Base-by-base conservation (phyloP, 805 yeast genomes). In the Yarrowia keelungensis region DNA sequence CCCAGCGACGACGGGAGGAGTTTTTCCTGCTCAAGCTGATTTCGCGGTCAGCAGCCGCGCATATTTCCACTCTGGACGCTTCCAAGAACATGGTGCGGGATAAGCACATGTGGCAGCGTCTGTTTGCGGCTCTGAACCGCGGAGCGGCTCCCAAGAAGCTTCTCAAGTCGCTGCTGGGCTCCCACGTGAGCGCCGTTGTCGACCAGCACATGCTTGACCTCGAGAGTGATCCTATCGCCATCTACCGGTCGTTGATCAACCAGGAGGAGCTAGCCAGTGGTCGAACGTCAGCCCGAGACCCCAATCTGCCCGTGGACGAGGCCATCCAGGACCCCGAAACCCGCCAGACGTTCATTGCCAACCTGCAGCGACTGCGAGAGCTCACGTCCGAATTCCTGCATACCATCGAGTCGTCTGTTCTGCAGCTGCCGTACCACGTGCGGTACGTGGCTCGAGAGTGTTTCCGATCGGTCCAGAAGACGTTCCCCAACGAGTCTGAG, bases 281-380 rank as follows among this genome's bases (percentile, higher is more conserved):
- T 1, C 68, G 71, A 49, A 71, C 74, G n/a, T 74, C 78, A 79
- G 73, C 76, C 81, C 75, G 78, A 61, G 74, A 47, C 76, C 81
- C 69, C 74, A 80, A 81, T 22, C 75, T 83, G 3, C 75, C 86
- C 5, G 87, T 90, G 0, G 89, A 86, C 67, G 82, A 80, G 46
- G 97, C 98, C 0, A 91, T 94, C 71, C 89, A 89, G 71, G 93
- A 91, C 72, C 84, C 87, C 1, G 87, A 84, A n/a, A 92, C 94
- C 0, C 84, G 95, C 42, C 78, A 79, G 0, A 82, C 83, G 51
- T 95, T 91, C 76, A 88, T 95, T 42, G 78, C 82, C 43, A 93
- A 95, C 73, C 80, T 95, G 74, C 90, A 90, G 77, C 80, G 80
- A 26, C 78, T 95, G 66, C 85, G 98, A 76, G 97, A 90, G 71